These are phyloP conservation scores for Arachnopeziza araneosa DNA, from an alignment of 2,329 filamentous ascomycete genomes.

Conservation along the genomic window DNA sequence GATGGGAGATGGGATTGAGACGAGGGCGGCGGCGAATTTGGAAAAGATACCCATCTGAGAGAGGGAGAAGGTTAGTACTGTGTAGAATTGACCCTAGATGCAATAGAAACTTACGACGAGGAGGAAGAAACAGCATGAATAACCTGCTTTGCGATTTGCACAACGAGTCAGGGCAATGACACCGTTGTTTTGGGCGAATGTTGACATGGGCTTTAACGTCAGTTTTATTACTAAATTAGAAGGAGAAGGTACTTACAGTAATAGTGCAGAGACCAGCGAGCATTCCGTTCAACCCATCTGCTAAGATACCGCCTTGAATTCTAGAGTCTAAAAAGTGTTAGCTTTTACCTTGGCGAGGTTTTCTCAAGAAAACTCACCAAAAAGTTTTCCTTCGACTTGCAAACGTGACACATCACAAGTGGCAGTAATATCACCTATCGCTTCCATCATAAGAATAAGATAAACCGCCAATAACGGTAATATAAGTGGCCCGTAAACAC, in stretches of 20 bases:
- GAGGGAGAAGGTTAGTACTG: neutral
- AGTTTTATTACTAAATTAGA: neutral
- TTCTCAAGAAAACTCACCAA: conserved; percentile 35
- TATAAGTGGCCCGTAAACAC: conserved; percentile 66
- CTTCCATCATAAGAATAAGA: conserved; percentile 71
- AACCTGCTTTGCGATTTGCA: conserved; percentile 75
- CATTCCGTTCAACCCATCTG: conserved; percentile 71
- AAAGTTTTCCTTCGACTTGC: conserved; percentile 64
- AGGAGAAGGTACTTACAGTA: conserved; percentile 34
- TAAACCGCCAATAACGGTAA: conserved; percentile 65
- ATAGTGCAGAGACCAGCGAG: conserved; percentile 73
- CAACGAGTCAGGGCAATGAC: conserved; percentile 78
- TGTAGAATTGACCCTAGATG: neutral
- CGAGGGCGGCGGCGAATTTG: conserved; percentile 76
- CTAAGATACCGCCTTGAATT: conserved; percentile 75
- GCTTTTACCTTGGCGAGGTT: neutral
- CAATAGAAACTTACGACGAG: conserved; percentile 40
- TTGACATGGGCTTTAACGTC: conserved; percentile 55
- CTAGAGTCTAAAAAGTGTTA: conserved; percentile 44
- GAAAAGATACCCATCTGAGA: conserved; percentile 63
- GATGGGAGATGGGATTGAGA: conserved; percentile 64
- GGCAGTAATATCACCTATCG: conserved; percentile 75
- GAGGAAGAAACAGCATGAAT: conserved; percentile 71
- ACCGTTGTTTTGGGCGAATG: conserved; percentile 80
- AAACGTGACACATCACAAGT: conserved; percentile 76